phyloP scores from a whole-genome alignment of 257 asterid genomes.

The Capsicum chinense region DNA sequence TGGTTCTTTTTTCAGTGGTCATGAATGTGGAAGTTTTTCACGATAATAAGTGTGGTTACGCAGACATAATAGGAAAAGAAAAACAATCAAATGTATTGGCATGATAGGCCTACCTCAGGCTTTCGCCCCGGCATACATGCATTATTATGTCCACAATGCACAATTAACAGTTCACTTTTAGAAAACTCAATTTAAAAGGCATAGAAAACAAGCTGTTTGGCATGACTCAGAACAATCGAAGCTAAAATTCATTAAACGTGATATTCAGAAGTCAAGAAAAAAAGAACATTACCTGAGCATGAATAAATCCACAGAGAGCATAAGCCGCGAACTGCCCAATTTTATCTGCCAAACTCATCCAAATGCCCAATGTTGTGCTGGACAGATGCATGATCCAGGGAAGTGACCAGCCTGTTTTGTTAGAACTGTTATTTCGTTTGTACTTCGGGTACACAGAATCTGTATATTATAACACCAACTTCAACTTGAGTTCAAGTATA shows the following conservation, averaged over 20 bases:
- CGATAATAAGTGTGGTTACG: too few relatives aligned
- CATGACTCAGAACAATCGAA: background rate
- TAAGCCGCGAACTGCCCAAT: slow-evolving; percentile 65
- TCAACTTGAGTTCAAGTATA: too few relatives aligned
- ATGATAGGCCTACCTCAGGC: background rate
- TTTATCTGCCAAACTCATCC: slow-evolving; percentile 69
- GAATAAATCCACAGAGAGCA: slow-evolving; percentile 77
- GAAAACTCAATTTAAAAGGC: background rate
- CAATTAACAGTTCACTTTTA: background rate
- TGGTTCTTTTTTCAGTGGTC: too few relatives aligned
- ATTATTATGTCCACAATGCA: background rate
- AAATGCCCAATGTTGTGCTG: slow-evolving; percentile 64
- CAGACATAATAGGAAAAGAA: background rate
- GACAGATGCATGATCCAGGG: slow-evolving; percentile 87
- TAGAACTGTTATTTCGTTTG: slow-evolving; percentile 30
- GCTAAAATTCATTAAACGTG: background rate
- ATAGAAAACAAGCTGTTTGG: background rate
- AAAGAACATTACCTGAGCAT: slow-evolving; percentile 64
- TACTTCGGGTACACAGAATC: too few relatives aligned
- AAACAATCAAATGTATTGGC: background rate
- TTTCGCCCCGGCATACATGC: background rate
- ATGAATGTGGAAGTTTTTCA: too few relatives aligned
- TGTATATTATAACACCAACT: too few relatives aligned
- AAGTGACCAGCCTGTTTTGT: slow-evolving; percentile 88
- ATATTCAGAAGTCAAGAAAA: background rate